Evolutionary conservation across 1,139 yeast species (phyloP), one percentile per base, ranked within the genome.

Genomic region (Petasospora fabianii): DNA sequence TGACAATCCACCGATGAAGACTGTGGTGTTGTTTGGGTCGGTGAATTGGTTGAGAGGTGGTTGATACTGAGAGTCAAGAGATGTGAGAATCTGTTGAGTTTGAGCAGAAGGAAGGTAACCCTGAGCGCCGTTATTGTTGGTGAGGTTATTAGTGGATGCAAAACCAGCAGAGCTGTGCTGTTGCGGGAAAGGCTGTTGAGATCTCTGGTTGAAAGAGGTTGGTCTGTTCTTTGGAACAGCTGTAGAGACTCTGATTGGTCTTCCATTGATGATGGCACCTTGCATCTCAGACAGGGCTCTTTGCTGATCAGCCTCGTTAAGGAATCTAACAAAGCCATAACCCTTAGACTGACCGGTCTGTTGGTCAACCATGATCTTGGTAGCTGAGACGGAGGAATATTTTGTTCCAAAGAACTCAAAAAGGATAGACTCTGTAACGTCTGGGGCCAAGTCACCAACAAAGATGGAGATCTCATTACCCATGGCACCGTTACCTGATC

Each of bases 1-100:
- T 8, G 92, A 80, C 34, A 88, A 65, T 0, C 97, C 97, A 19
- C 97, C 97, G 17, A 88, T 92, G 60, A 88, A 88, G n/a, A 88
- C 96, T 0, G 97, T 88, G 11, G 96, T 86, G 59, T 87, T 88
- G 56, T 75, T 80, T 15, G 90, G 88, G 55, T 87, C 95, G 30
- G 82, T 70, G 56, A 67, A 82, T 49, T 76, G 78, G 49, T 65
- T 71, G 50, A 73, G 52, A 16, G 67, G 61, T 12, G 71, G 71
- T 51, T 65, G 71, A 14, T 62, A 56, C 36, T 55, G 59, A 7
- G 53, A 17, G 8, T 54, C 56, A 28, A 54, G 34, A 6, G 46
- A 38, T 18, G 43, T 30, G 26, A 48, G 32, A 21, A 48, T 43
- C 34, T 47, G 53, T 36, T 48, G 53, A 16, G 46, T 34, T 28